Conservation (phyloP, 106 monocot species). For the Amphibolis antarctica region DNA sequence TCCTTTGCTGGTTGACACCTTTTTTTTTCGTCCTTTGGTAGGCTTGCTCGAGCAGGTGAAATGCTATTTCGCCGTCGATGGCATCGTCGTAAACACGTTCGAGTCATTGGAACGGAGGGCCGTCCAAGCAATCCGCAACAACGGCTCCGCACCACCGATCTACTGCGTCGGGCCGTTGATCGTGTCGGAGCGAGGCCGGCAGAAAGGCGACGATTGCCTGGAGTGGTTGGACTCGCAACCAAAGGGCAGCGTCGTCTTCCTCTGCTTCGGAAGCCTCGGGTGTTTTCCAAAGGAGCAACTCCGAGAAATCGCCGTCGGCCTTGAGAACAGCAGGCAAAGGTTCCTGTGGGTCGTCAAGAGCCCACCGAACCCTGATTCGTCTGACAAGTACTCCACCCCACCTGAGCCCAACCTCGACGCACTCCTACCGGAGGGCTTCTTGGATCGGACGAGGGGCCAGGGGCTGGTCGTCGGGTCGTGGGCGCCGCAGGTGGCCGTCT, state of each 20-base stretch:
- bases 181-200: constrained; percentile 4
- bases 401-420: constrained; percentile 33
- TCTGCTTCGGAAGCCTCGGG: constrained; percentile 64
- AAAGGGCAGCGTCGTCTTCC: constrained; percentile 49
- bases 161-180: constrained; percentile 49
- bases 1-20: too few relatives aligned
- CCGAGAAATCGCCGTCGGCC: constrained; percentile 41
- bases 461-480: constrained; percentile 54
- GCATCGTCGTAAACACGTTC: constrained; percentile 46
- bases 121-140: constrained; percentile 12
- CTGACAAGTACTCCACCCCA: constrained; percentile 1
- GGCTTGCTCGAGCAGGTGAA: constrained; percentile 1
- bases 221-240: constrained; percentile 54
- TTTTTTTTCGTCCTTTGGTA: too few relatives aligned
- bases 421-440: constrained; percentile 49
- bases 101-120: constrained; percentile 29
- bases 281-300: constrained; percentile 34
- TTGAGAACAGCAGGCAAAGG: constrained; percentile 50
- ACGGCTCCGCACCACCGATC: constrained; percentile 14
- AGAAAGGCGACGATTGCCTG: constrained; percentile 15
- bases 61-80: constrained; percentile 3
- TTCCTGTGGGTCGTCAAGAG: constrained; percentile 59
- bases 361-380: constrained; percentile 25
- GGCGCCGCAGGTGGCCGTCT: constrained; percentile 51
- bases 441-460: constrained; percentile 28